Conservation (phyloP, 305 asterid species). For the Fraxinus velutina region DNA sequence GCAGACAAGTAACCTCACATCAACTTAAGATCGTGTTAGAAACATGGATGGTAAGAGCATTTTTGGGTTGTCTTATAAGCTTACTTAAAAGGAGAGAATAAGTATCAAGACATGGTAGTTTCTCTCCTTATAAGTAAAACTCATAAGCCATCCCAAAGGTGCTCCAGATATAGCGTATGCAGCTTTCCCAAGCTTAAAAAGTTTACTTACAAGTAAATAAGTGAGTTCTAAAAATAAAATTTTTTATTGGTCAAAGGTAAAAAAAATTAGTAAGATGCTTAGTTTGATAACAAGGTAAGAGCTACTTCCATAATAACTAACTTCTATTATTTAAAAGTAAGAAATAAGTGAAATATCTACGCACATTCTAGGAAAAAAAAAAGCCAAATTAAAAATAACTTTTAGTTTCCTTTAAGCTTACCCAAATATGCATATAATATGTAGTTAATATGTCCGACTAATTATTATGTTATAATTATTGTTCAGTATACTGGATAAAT, state of each 20-base stretch:
- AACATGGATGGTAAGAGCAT: neutral
- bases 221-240: neutral
- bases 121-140: neutral
- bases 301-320: neutral
- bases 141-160: neutral
- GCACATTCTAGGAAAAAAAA: neutral
- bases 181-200: neutral
- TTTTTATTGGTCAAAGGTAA: neutral
- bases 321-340: neutral
- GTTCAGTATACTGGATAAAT: slow-evolving; percentile 8
- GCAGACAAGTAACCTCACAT: neutral
- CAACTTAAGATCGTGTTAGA: neutral
- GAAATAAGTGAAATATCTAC: neutral
- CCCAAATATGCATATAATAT: neutral
- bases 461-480: neutral
- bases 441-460: neutral
- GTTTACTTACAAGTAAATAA: neutral
- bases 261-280: neutral
- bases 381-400: neutral
- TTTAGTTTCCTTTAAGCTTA: neutral
- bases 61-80: neutral
- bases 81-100: neutral
- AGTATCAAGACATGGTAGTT: neutral
- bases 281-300: neutral
- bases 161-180: neutral